Base-by-base conservation (phyloP, 495 filamentous ascomycete species). In the Cercophora sp. region DNA sequence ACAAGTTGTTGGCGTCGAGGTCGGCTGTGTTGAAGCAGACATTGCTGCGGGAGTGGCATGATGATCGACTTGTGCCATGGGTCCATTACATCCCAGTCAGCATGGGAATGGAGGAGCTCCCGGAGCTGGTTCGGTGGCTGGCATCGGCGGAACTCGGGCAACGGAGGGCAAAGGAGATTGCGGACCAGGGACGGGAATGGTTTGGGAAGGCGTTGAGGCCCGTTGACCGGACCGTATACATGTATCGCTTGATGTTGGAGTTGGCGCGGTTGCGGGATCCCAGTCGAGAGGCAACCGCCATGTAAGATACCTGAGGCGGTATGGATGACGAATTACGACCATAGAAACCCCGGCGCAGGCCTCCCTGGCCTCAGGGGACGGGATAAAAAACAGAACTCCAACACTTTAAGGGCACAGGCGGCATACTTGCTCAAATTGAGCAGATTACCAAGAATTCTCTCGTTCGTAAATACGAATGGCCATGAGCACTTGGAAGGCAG, bases 31-130 rank as follows among this genome's bases (percentile, higher is more conserved):
- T 83, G 18, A 81, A 79, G 51, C 66, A 74, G 48, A 79, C 70
- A 0, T 40, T 79, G 3, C 65, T 80, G 11, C 62, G 69, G n/a
- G 80, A 84, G 60, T 82, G 79, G 80, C 80, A 81, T 52, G 77
- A 80, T 46, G 75, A 78, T 8, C 67, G 79, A 5, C 65, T 82
- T 16, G 35, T 73, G 11, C 75, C 79, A 0, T 82, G 80, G 79
- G 61, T 77, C 11, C 79, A 81, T 54, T 82, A 74, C 45, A 66
- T 82, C 1, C 43, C 43, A 0, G 43, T 47, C 3, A 47, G 43
- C 27, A 4, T 47, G 43, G 8, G 26, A 8, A 47, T 47, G 43
- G 43, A 32, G 15, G 43, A 47, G 16, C 9, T 25, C 76, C 74
- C 0, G 62, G 76, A 75, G 31, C 56, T 75, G 35, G 59, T 73